Evolutionary conservation across 2,329 filamentous ascomycete genomes (phyloP).

Genomic region (Taxawa tesnikishii): DNA sequence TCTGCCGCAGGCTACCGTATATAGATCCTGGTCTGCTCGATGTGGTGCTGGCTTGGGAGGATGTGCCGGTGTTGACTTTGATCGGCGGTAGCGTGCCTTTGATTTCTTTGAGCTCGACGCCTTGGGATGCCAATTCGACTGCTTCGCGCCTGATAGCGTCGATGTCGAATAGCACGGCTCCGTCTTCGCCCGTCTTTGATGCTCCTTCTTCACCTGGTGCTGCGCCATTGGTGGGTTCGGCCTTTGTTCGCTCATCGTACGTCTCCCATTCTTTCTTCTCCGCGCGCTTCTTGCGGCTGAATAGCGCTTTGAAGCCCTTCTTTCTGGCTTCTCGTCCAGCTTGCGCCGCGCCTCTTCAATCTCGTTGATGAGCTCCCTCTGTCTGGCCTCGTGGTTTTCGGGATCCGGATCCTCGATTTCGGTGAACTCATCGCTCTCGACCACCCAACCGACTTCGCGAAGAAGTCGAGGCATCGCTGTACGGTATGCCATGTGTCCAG

Average conservation of each 20-base stretch:
- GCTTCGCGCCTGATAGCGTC: constrained; percentile 66
- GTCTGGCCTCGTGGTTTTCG: constrained; percentile 76
- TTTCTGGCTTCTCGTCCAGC: constrained; percentile 67
- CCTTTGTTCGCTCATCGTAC: constrained; percentile 59
- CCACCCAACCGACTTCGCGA: constrained; percentile 77
- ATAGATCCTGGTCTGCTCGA: constrained; percentile 1
- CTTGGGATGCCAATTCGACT: constrained; percentile 65
- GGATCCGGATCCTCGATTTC: constrained; percentile 97
- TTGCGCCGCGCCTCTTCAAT: constrained; percentile 89
- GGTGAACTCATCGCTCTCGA: constrained; percentile 85
- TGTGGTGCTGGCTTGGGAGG: constrained; percentile 2
- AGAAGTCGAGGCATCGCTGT: constrained; percentile 80
- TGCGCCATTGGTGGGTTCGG: constrained; percentile 32
- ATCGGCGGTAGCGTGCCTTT: constrained; percentile 83
- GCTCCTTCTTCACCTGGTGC: constrained; percentile 33
- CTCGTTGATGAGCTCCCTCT: constrained; percentile 88
- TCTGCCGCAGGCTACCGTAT: constrained; percentile 25
- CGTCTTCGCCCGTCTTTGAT: constrained; percentile 24
- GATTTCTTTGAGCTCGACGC: constrained; percentile 70
- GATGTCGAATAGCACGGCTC: constrained; percentile 71
- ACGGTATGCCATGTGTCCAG: constrained; percentile 92
- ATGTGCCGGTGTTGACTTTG: constrained; percentile 46
- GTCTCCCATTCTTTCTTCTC: constrained; percentile 90
- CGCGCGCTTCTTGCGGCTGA: constrained; percentile 62
- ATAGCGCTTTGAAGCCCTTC: constrained; percentile 57